Percentiles rank a stretch among this genome's conserved stretches.
Conservation (phyloP, 2,329 filamentous ascomycete species). For the Hypocreales sp. region DNA sequence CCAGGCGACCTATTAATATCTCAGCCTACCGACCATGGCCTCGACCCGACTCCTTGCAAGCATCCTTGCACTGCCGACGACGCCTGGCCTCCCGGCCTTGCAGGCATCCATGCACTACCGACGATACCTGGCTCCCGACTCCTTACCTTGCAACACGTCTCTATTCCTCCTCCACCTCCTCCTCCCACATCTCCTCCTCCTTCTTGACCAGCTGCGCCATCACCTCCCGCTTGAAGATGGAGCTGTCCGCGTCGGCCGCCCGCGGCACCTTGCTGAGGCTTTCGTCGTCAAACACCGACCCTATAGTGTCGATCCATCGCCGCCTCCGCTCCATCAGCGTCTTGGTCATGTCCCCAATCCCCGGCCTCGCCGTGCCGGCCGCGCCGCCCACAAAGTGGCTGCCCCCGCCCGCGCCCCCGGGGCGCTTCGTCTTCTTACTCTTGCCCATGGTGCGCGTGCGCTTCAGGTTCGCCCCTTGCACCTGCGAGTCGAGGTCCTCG, state of each 20-base stretch:
- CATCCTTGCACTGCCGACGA: too few species aligned
- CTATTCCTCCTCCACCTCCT: constrained; percentile 58
- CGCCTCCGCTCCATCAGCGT: constrained; percentile 82
- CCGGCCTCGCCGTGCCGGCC: constrained; percentile 51
- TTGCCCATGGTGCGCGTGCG: constrained; percentile 89
- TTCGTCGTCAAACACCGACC: constrained; percentile 78
- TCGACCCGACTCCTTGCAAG: too few species aligned
- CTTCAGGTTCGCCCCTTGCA: constrained; percentile 90
- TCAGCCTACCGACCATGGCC: too few species aligned
- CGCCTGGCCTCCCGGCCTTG: too few species aligned
- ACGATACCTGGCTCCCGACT: too few species aligned
- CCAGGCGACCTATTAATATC: too few species aligned
- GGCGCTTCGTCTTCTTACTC: constrained; percentile 76
- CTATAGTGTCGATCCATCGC: constrained; percentile 84
- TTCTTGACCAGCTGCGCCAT: constrained; percentile 62
- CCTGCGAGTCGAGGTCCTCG: constrained; percentile 88
- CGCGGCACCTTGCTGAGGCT: constrained; percentile 58
- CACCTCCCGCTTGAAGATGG: constrained; percentile 56
- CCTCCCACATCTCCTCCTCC: constrained; percentile 71
- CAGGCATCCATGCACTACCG: too few species aligned
- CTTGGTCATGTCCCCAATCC: constrained; percentile 81
- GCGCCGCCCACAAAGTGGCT: constrained; percentile 45
- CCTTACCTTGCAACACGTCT: too few species aligned
- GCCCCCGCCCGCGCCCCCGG: constrained; percentile 59
- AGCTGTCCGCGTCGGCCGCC: constrained; percentile 43